These are phyloP conservation scores for Fusarium sp. DNA, from an alignment of 2,329 filamentous ascomycete species.

Conservation along the genomic window DNA sequence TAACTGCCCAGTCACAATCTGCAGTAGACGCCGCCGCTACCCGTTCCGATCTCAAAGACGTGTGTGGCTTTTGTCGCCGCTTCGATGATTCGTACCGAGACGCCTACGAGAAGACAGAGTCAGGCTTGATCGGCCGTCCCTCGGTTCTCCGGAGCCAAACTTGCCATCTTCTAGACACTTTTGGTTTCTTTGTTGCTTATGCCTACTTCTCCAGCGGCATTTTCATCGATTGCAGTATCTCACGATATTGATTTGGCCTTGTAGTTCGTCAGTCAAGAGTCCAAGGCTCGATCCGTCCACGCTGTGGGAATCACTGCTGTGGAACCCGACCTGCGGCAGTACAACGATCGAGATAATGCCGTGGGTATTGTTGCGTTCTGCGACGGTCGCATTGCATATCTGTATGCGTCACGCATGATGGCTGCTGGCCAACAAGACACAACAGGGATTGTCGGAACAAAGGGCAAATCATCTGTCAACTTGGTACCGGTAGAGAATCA, in stretches of 20 bases:
- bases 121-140: slow-evolving; percentile 66
- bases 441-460: slow-evolving; percentile 73
- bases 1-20: slow-evolving; percentile 7
- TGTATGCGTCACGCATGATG: slow-evolving; percentile 73
- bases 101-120: slow-evolving; percentile 61
- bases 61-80: slow-evolving; percentile 52
- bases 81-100: slow-evolving; percentile 73
- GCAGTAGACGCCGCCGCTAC: slow-evolving; percentile 27
- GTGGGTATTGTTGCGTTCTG: slow-evolving; percentile 71
- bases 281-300: slow-evolving; percentile 41
- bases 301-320: slow-evolving; percentile 45
- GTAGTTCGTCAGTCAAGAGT: slow-evolving; percentile 46
- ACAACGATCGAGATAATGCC: slow-evolving; percentile 46
- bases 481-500: slow-evolving; percentile 60
- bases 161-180: slow-evolving; percentile 71
- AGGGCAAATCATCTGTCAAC: slow-evolving; percentile 70
- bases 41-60: slow-evolving; percentile 68
- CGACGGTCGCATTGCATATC: slow-evolving; percentile 69
- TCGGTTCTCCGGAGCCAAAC: slow-evolving; percentile 71
- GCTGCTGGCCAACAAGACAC: slow-evolving; percentile 72
- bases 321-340: slow-evolving; percentile 40
- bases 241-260: slow-evolving; percentile 65
- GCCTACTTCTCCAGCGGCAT: slow-evolving; percentile 72
- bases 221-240: slow-evolving; percentile 70
- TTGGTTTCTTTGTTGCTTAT: slow-evolving; percentile 73